Conservation (phyloP, 495 filamentous ascomycete genomes). For the Xylaria longipes region DNA sequence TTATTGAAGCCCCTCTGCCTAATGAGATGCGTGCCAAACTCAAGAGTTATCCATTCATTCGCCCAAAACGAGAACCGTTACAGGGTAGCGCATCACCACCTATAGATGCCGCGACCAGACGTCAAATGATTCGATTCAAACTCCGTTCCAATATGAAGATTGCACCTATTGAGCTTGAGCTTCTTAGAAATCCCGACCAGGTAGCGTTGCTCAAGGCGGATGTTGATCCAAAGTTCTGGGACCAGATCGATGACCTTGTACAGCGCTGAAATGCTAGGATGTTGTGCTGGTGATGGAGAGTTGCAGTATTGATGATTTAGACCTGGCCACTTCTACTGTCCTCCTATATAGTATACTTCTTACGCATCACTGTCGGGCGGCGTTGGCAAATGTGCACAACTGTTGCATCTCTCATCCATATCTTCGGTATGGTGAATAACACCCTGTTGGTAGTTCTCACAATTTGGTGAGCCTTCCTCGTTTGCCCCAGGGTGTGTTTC, state of each 20-base stretch:
- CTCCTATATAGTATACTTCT: not conserved
- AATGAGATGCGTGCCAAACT: slow-evolving; percentile 1
- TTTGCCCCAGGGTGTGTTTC: slow-evolving; percentile 4
- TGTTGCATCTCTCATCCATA: slow-evolving; percentile 2
- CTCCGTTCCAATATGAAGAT: slow-evolving; percentile 23
- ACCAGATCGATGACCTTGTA: slow-evolving; percentile 18
- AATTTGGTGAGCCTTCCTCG: not conserved
- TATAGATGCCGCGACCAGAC: slow-evolving; percentile 20
- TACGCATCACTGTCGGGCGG: not conserved
- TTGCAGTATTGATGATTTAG: slow-evolving; percentile 2
- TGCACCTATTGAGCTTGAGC: too few species aligned
- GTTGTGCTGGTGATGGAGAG: not conserved
- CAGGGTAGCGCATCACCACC: not conserved
- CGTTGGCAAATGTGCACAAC: not conserved
- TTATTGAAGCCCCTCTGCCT: not conserved
- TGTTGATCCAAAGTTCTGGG: slow-evolving; percentile 23
- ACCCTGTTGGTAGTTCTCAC: not conserved
- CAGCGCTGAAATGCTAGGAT: not conserved
- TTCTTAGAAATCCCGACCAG: slow-evolving; percentile 17
- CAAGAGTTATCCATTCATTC: slow-evolving; percentile 4
- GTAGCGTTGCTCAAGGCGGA: slow-evolving; percentile 7
- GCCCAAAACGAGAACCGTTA: not conserved
- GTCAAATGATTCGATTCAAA: slow-evolving; percentile 23
- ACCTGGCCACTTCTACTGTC: not conserved
- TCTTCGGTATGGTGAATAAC: not conserved